Evolutionary conservation across 345 rosid genomes (phyloP), one percentile per base, ranked within the genome.

Genomic region (Ceriops zippeliana): DNA sequence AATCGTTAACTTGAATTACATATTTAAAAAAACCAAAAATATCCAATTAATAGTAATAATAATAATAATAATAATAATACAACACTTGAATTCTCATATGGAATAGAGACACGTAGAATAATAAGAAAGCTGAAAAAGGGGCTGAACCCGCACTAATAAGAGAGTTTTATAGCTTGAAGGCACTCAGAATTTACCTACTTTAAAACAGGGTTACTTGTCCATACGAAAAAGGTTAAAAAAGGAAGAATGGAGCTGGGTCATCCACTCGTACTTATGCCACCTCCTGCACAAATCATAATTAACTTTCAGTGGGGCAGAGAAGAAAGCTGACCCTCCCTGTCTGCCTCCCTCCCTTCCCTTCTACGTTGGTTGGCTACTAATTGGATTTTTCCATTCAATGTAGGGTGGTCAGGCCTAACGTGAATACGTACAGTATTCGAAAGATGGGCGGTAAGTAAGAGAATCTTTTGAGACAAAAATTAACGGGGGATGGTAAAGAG

Each of bases 221-320:
- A 38, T 2, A 38, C 46, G 15, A 10, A 38, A 38, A 10, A 15
- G 16, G 46, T 3, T 0, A 0, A 34, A 6, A 10, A 5, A 62
- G 7, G 20, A 52, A 32, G 34, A 19, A 53, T 1, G 15, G 11
- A 7, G 22, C 1, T n/a, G 8, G 68, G 78, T 38, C 47, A 38
- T 42, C 49, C 15, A 35, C 56, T 69, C 67, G 42, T 53, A 71
- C 71, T 77, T 20, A 54, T 66, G 61, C 68, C 47, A 65, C 63
- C 56, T 4, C 73, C 54, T 7, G 58, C 58, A 26, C 27, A 9
- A 38, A 15, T 24, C 42, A 71, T 71, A 66, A 71, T 67, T 71
- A 71, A 57, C 56, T 67, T 68, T 63, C 76, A 63, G 75, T 7
- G 52, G 32, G 30, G 24, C 62, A 64, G 38, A 37, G 70, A 69